Evolutionary conservation across 306 rosid species (phyloP), one percentile per base, ranked within the genome.

Genomic region (Glycine latifolia): DNA sequence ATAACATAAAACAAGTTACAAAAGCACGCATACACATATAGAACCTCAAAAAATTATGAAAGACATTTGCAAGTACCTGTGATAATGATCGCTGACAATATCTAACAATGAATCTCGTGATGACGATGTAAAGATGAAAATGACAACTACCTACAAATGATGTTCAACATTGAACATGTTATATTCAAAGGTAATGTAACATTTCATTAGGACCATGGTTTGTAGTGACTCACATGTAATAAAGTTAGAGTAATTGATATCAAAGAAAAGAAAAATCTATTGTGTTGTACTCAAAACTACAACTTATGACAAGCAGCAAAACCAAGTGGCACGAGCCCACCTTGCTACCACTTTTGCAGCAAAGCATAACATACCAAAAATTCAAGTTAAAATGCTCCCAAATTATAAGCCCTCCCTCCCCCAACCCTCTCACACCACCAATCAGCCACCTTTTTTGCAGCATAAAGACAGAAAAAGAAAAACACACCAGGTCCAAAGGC

Each of bases 311-410:
- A 84, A 87, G 85, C 55, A 77, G 82, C 90, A 89, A 86, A 87
- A 76, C 86, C 84, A 87, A 88, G 90, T 84, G 88, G 87, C 71
- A 16, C 78, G 86, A 87, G 90, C 89, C 86, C 88, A 79, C 85
- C 74, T 67, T 80, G 85, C 74, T 77, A 68, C 73, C 87, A 85
- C 90, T 82, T 86, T 84, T 74, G 86, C 84, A 86, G 85, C 74
- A 66, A 62, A 44, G 43, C 78, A 78, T 76, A 83, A 87, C 86
- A 87, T 78, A 85, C 90, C 94, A 86, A 88, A 84, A 35, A 77
- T 77, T 83, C 63, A 82, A 80, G 85, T 56, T 79, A 76, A 84
- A 79, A 82, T 66, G 76, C 79, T 80, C 87, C 79, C 66, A 80
- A 79, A 85, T 70, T 77, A 69, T 62, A 79, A 83, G 72, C 81